These are phyloP conservation scores for Taiozyma onychis DNA, from an alignment of 1,139 yeast genomes.

Conservation along the genomic window DNA sequence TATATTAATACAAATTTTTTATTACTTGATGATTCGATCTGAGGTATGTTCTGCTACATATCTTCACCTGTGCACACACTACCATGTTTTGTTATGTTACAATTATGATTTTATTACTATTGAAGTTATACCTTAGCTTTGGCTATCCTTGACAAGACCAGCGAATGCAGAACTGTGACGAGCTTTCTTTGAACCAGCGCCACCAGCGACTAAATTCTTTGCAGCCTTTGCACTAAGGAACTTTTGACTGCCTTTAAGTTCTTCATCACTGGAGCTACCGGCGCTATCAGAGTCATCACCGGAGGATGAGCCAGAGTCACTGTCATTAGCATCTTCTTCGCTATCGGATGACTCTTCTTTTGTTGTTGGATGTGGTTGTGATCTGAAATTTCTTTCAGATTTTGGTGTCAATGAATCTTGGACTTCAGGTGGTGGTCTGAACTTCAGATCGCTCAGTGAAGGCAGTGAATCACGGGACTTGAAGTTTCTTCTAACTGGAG, in stretches of 20 bases:
- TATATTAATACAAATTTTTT: not conserved
- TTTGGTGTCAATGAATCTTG: constrained; percentile 34
- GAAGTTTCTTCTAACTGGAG: constrained; percentile 4
- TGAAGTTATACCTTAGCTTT: not conserved
- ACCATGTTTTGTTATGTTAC: not conserved
- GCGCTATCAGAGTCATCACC: constrained; percentile 7
- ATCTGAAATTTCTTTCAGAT: constrained; percentile 11
- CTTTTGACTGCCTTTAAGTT: constrained; percentile 19
- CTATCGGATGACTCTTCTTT: constrained; percentile 8
- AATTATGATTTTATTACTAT: not conserved
- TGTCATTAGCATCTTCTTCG: constrained; percentile 8
- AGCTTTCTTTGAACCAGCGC: constrained; percentile 19
- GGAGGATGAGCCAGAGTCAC: constrained; percentile 10
- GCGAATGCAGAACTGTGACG: constrained; percentile 45
- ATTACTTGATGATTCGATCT: not conserved
- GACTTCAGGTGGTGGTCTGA: constrained; percentile 60
- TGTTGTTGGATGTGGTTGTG: constrained; percentile 3
- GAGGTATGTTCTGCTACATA: too few species aligned
- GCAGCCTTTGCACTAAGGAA: constrained; percentile 39
- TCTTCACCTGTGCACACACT: not conserved
- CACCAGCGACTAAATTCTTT: constrained; percentile 29
- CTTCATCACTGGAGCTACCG: constrained; percentile 26
- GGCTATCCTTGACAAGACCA: constrained; percentile 43
- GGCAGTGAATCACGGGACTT: constrained; percentile 37
- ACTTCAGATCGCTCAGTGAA: constrained; percentile 51